Evolutionary conservation across 495 filamentous ascomycete genomes (phyloP).

Genomic region (Beverwykella pulmonaria): DNA sequence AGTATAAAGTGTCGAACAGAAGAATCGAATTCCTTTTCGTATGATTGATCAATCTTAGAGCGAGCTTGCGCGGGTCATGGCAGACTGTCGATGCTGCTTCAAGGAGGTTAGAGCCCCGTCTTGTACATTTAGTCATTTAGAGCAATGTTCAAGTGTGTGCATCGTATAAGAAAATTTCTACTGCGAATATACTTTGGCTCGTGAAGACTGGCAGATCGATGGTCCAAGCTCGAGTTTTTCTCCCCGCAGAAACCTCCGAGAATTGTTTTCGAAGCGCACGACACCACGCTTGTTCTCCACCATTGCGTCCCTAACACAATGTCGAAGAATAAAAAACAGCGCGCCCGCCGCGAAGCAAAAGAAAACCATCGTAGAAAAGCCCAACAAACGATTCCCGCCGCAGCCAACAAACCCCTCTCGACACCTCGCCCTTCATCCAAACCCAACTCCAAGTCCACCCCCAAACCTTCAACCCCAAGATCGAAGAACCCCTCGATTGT

Average conservation of each 20-base stretch:
- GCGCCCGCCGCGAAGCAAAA: slow-evolving; percentile 29
- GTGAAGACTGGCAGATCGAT: not conserved
- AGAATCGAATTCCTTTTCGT: not conserved
- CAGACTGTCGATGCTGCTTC: not conserved
- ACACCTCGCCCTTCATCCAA: slow-evolving; percentile 1
- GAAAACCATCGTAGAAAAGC: slow-evolving; percentile 14
- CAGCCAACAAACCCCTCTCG: slow-evolving; percentile 1
- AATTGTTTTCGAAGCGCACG: not conserved
- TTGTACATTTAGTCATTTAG: slow-evolving; percentile 43
- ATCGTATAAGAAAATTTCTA: not conserved
- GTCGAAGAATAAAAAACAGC: slow-evolving; percentile 30
- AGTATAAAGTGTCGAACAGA: slow-evolving; percentile 57
- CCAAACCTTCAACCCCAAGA: not conserved
- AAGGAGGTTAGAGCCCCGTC: not conserved
- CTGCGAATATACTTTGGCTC: too few relatives aligned
- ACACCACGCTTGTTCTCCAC: not conserved
- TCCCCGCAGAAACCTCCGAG: slow-evolving; percentile 8
- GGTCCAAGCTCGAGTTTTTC: slow-evolving; percentile 27
- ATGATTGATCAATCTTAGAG: slow-evolving; percentile 19
- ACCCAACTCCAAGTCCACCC: not conserved
- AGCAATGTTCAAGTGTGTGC: slow-evolving; percentile 26
- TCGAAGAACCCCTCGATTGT: slow-evolving; percentile 1
- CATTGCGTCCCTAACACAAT: slow-evolving; percentile 2
- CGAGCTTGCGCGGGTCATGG: not conserved
- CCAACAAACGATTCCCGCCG: not conserved